Conservation (phyloP, 345 rosid genomes). For the Rhodamnia argentea region DNA sequence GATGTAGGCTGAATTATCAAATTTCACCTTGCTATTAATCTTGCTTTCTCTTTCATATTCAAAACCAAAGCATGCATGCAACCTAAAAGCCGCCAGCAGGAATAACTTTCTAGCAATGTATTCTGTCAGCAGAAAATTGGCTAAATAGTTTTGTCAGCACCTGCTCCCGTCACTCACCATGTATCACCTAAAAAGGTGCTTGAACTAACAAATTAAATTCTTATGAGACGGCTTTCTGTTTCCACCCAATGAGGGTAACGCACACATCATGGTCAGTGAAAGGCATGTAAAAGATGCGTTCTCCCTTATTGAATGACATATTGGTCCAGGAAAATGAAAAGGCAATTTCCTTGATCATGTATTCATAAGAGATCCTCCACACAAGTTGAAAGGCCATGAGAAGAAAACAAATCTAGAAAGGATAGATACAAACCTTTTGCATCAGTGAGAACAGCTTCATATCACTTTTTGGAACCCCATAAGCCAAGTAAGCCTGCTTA, state of each 20-base stretch:
- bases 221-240: not conserved
- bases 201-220: not conserved
- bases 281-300: not conserved
- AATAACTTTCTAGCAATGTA: not conserved
- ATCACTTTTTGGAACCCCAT: slow-evolving; percentile 91
- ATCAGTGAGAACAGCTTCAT: slow-evolving; percentile 85
- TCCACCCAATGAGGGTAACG: not conserved
- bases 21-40: not conserved
- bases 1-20: not conserved
- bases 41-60: not conserved
- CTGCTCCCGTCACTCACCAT: not conserved
- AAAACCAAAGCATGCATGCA: not conserved
- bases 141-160: not conserved
- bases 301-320: not conserved
- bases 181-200: not conserved
- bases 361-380: not conserved
- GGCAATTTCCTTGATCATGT: not conserved
- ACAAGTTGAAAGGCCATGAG: not conserved
- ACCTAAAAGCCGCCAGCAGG: not conserved
- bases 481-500: slow-evolving; percentile 85
- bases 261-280: not conserved
- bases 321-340: not conserved
- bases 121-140: not conserved
- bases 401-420: not conserved
- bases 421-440: slow-evolving; percentile 69